Percentiles rank a stretch among this genome's conserved stretches.
Conservation (phyloP, 1,139 yeast species). For the Eremothecium coryli region DNA sequence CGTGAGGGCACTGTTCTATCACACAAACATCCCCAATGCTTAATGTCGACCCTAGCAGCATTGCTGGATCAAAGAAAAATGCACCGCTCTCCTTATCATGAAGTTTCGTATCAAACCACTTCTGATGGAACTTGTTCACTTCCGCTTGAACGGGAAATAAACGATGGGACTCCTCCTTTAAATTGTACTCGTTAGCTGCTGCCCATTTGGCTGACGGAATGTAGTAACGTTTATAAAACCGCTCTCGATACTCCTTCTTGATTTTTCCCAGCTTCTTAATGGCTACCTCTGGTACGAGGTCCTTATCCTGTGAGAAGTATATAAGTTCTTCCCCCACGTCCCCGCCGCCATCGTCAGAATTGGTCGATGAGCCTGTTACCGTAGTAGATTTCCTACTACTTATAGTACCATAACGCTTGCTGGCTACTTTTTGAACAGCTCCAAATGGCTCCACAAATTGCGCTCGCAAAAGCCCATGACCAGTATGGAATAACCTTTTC, state of each 20-base stretch:
- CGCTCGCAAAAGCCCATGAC: background rate
- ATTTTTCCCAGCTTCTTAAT: slow-evolving; percentile 20
- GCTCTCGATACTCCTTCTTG: slow-evolving; percentile 12
- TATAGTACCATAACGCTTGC: too few relatives aligned
- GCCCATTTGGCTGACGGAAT: slow-evolving; percentile 25
- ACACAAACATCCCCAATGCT: slow-evolving; percentile 41
- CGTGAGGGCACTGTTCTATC: slow-evolving; percentile 31
- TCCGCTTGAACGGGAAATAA: background rate
- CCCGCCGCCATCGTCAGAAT: too few relatives aligned
- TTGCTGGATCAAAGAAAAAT: slow-evolving; percentile 10
- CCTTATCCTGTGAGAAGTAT: slow-evolving; percentile 19
- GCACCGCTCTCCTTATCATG: slow-evolving; percentile 2
- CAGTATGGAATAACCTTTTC: background rate
- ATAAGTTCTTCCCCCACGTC: slow-evolving; percentile 8
- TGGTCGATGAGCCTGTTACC: too few relatives aligned
- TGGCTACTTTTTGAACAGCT: too few relatives aligned
- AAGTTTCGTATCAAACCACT: slow-evolving; percentile 7
- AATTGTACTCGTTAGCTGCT: slow-evolving; percentile 1
- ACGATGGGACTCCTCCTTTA: background rate
- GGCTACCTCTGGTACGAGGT: slow-evolving; percentile 23
- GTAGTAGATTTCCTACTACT: too few relatives aligned
- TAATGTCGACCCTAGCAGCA: slow-evolving; percentile 24
- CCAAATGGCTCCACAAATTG: too few relatives aligned
- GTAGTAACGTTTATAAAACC: slow-evolving; percentile 18
- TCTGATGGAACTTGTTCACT: slow-evolving; percentile 2